Percentiles rank a stretch among this genome's conserved stretches.
phyloP scores from a whole-genome alignment of 352 stramenopile species.

The Globisporangium mamillatum region DNA sequence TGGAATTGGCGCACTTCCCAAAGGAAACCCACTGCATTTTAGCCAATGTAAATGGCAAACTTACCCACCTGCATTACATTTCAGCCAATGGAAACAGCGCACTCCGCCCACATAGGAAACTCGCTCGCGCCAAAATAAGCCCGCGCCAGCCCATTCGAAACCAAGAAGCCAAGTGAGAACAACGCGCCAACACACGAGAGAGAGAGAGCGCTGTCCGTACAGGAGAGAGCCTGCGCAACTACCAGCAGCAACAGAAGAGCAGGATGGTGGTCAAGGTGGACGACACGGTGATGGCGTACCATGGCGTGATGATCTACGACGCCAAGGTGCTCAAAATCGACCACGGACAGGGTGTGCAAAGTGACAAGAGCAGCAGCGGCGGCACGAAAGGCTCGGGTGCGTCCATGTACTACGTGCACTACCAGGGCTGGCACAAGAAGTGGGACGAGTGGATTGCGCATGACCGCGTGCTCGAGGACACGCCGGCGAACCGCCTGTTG shows the following conservation, averaged over 20 bases:
- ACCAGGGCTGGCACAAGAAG: slow-evolving; percentile 90
- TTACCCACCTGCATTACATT: neutral
- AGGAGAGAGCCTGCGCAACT: neutral
- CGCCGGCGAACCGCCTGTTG: slow-evolving; percentile 42
- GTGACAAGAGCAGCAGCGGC: slow-evolving; percentile 15
- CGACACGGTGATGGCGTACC: slow-evolving; percentile 71
- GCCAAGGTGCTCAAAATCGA: slow-evolving; percentile 84
- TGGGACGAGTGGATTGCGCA: slow-evolving; percentile 89
- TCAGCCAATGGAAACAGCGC: neutral
- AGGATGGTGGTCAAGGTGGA: slow-evolving; percentile 64
- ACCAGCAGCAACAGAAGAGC: neutral
- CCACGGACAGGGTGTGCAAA: slow-evolving; percentile 54
- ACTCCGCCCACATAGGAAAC: neutral
- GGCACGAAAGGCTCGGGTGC: slow-evolving; percentile 17
- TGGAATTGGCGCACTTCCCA: neutral
- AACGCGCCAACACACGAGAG: neutral
- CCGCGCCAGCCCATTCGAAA: neutral
- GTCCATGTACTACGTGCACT: slow-evolving; percentile 89
- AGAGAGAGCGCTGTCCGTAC: neutral
- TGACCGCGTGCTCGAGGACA: slow-evolving; percentile 74
- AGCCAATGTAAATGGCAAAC: neutral
- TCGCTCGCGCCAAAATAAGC: neutral
- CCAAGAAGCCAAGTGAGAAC: neutral
- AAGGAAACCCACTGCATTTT: neutral
- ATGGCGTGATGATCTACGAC: slow-evolving; percentile 85